These are phyloP conservation scores for Aaosphaeria arxii DNA, from an alignment of 2,329 filamentous ascomycete genomes.

Conservation along the genomic window DNA sequence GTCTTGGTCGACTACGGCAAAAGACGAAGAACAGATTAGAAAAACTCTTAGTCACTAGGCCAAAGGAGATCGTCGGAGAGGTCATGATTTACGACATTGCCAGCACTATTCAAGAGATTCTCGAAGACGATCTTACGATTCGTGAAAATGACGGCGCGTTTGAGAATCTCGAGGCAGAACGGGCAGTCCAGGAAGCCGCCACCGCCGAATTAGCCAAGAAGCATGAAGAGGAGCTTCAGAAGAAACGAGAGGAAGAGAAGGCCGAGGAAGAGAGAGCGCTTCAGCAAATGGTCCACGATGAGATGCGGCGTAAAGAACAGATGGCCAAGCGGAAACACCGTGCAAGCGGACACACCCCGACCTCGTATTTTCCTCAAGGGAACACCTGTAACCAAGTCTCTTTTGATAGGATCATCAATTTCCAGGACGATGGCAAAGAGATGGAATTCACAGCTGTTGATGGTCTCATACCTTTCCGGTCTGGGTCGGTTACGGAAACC, in stretches of 20 bases:
- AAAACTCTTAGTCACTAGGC: conserved; percentile 65
- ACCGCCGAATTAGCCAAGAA: conserved; percentile 57
- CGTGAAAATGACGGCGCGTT: conserved; percentile 73
- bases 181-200: conserved; percentile 75
- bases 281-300: conserved; percentile 68
- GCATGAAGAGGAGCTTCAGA: conserved; percentile 41
- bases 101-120: conserved; percentile 61
- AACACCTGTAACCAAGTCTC: conserved; percentile 42
- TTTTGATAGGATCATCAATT: conserved; percentile 66
- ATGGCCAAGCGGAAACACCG: conserved; percentile 55
- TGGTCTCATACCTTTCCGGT: conserved; percentile 61
- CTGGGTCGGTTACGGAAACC: conserved; percentile 64
- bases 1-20: conserved; percentile 63
- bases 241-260: conserved; percentile 45
- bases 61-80: conserved; percentile 61
- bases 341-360: conserved; percentile 26
- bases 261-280: conserved; percentile 69
- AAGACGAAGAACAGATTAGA: conserved; percentile 69
- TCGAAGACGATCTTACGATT: conserved; percentile 81
- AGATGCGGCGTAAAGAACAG: conserved; percentile 66
- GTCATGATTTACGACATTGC: conserved; percentile 66
- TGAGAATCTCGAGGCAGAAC: conserved; percentile 85
- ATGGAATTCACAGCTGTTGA: conserved; percentile 69
- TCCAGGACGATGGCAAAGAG: conserved; percentile 60
- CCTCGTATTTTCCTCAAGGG: conserved; percentile 39